Conservation (phyloP, 2,329 filamentous ascomycete genomes). For the Apiospora saccharicola region DNA sequence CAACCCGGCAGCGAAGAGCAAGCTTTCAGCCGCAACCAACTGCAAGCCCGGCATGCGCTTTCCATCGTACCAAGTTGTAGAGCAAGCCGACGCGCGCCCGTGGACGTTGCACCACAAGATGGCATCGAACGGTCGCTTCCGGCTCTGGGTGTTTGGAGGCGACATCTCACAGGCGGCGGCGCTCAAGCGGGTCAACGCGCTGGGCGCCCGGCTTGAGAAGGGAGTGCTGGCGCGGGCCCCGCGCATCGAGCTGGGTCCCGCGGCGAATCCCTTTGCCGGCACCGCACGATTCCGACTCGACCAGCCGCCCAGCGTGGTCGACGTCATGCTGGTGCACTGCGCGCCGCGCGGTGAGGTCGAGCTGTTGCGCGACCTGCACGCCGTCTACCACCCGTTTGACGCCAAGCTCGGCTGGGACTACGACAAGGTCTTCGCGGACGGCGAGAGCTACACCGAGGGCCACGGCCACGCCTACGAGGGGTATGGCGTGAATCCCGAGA, state of each 20-base stretch:
- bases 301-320: slow-evolving; percentile 55
- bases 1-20: slow-evolving; percentile 36
- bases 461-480: slow-evolving; percentile 59
- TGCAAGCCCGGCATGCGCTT: slow-evolving; percentile 62
- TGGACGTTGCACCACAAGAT: slow-evolving; percentile 64
- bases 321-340: slow-evolving; percentile 68
- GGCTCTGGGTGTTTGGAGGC: slow-evolving; percentile 66
- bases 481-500: slow-evolving; percentile 63
- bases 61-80: slow-evolving; percentile 62
- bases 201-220: slow-evolving; percentile 54
- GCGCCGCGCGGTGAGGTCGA: slow-evolving; percentile 57
- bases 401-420: slow-evolving; percentile 61
- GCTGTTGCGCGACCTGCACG: slow-evolving; percentile 57
- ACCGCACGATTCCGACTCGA: slow-evolving; percentile 41
- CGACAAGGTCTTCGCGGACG: slow-evolving; percentile 63
- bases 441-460: slow-evolving; percentile 60
- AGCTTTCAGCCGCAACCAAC: slow-evolving; percentile 49
- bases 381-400: slow-evolving; percentile 56
- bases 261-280: slow-evolving; percentile 29
- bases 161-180: slow-evolving; percentile 54
- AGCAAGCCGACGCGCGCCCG: slow-evolving; percentile 59
- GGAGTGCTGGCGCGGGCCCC: slow-evolving; percentile 53
- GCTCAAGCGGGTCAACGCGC: slow-evolving; percentile 50
- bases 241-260: slow-evolving; percentile 35
- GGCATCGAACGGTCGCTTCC: slow-evolving; percentile 60